Base-by-base conservation (phyloP, 2,329 filamentous ascomycete species). In the Penicillium digitatum region DNA sequence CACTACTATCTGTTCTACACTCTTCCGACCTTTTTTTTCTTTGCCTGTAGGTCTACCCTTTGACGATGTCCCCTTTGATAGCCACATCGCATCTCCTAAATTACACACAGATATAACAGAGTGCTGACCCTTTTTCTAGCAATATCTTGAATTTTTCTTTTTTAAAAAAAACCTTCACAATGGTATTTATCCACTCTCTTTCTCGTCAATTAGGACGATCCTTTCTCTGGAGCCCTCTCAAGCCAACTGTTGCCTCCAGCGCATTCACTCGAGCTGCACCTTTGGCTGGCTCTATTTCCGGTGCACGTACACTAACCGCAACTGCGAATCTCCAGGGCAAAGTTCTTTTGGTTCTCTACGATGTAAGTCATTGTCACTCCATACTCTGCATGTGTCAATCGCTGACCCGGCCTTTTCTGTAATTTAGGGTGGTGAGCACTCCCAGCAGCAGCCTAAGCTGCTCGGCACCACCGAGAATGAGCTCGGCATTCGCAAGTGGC, bases 391-490 rank as follows among this genome's bases (percentile, higher is more conserved):
- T 48, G 8, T 10, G n/a, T 11, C 35, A 37, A 40, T 38, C 26
- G 31, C 54, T 66, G 46, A 62, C 40, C 40, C 3, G 6, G 10
- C 39, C 9, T 29, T 24, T 22, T 37, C 11, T 14, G 14, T 34
- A 2, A 11, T 39, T 43, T 57, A 86, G 84, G 84, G 91, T 75
- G 83, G 85, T 74, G 81, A 90, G 80, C 90, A 96, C 81, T 91
- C 92, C 79, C 80, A 88, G 78, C 83, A 96, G 72, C 90, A 95
- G 74, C 91, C 92, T 62, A 84, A 84, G 69, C 84, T 99, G 67
- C 86, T 96, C 69, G 94, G 94, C 71, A 96, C 94, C 62, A 96
- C 91, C 46, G 90, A 99, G 83, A 97, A 97, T 77, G 94, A 99
- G 83, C 90, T 99, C 60, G 94, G 94, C 68, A 82, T 99, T 73